Evolutionary conservation across 2,329 filamentous ascomycete species (phyloP), one percentile per base, ranked within the genome.

Genomic region (Alternaria tenuissima): DNA sequence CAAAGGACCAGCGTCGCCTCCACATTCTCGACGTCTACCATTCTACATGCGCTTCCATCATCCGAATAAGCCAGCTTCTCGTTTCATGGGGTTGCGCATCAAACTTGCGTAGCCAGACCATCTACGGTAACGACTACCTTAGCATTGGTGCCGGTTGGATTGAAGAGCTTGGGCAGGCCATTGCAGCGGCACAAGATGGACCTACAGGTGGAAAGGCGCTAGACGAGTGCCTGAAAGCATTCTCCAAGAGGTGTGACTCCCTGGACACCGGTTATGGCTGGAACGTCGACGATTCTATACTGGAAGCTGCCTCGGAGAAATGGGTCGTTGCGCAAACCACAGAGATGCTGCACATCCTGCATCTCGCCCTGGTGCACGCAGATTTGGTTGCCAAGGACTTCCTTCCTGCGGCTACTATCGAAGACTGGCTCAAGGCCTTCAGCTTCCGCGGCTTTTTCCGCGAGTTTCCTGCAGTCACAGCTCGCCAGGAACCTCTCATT

Each of bases 11-110:
- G 55, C 87, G 90, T 68, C 88, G 87, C 59, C 81, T 86, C 59
- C 88, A 91, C n/a, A 83, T 95, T 46, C 84, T 93, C 63, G 81
- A 87, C 36, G 85, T 88, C 4, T 94, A 93, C 71, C 83, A 95
- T 32, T 86, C 87, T 4, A 92, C 95, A 74, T 85, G 90, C 67
- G 86, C 87, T 43, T 87, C 88, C 70, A 74, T 79, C 41, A 55
- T 78, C 38, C 69, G 75, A 41, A 64, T 76, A 49, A 78, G 76
- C 59, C 76, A 79, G 58, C 64, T 79, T 8, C 72, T 79, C 20
- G 62, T 76, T 20, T 70, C 75, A 3, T 75, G 76, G 73, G 73
- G 73, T 6, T 64, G 70, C n/a, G 74, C 70, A 2, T 57, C 65
- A 12, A 59, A 68, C 12, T 52, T 77, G 56, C 69, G 75, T 51